A percentile compares a stretch with the other conserved stretches of the same genome.
phyloP scores from a whole-genome alignment of 139 green algal species.

The Spirogloea muscicola region DNA sequence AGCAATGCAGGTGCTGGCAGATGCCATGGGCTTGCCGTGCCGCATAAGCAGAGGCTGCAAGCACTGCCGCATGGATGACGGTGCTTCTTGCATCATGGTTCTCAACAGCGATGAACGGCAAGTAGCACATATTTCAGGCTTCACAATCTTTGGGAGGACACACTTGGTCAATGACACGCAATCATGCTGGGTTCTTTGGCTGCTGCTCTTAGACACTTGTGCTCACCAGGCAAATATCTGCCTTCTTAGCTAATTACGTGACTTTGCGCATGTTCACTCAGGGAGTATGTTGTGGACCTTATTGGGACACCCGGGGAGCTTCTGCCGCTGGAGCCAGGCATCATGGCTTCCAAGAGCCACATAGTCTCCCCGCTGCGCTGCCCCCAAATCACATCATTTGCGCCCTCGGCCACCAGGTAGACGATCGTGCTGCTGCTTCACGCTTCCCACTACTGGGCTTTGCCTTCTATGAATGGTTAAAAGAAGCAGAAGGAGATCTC shows the following conservation, averaged over 20 bases:
- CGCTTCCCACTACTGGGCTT: no score
- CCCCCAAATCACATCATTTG: no score
- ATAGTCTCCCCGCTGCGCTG: background rate
- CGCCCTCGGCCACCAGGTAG: background rate
- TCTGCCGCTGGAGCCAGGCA: background rate
- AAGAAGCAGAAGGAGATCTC: background rate
- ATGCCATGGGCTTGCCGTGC: slow-evolving; percentile 19
- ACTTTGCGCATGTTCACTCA: no score
- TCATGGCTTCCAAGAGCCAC: background rate
- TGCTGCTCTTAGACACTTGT: no score
- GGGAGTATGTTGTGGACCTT: slow-evolving; percentile 31
- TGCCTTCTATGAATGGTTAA: no score
- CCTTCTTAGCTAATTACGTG: no score
- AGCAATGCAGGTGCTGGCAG: background rate
- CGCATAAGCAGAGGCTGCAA: slow-evolving; percentile 20
- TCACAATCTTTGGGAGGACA: no score
- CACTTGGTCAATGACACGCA: no score
- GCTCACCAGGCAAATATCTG: no score
- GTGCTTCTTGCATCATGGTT: background rate
- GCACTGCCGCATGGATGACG: slow-evolving; percentile 16
- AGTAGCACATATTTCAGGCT: no score
- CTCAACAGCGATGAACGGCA: background rate
- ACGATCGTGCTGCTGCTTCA: background rate
- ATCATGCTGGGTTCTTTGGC: no score
- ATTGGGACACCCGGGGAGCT: slow-evolving; percentile 6